Percentiles rank a stretch among this genome's conserved stretches.
phyloP scores from a whole-genome alignment of 1,139 yeast species.

The Nadsonia starkeyi-henricii region DNA sequence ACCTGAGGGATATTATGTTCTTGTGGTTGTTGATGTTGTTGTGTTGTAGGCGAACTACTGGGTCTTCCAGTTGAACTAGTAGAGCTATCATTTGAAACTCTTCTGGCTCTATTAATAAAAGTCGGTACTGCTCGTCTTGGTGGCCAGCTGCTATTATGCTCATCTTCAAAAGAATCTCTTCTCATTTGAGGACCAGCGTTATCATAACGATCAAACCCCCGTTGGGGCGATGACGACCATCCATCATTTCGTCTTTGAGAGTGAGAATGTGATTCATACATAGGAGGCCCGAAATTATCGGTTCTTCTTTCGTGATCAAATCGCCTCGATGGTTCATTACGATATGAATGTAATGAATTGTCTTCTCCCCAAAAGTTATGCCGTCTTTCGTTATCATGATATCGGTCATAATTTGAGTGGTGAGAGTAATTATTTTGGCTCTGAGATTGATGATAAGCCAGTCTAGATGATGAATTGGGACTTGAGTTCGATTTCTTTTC shows the following conservation, averaged over 20 bases:
- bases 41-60: conserved; percentile 1
- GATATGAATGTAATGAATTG: conserved; percentile 3
- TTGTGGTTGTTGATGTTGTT: conserved; percentile 1
- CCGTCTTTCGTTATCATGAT: conserved; percentile 8
- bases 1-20: no score
- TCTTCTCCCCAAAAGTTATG: conserved; percentile 7
- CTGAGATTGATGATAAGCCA: conserved; percentile 8
- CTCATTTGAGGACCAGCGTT: neutral
- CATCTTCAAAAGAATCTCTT: neutral
- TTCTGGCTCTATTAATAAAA: neutral
- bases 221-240: neutral
- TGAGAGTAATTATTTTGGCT: conserved; percentile 5
- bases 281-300: neutral
- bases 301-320: conserved; percentile 3
- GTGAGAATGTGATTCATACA: neutral
- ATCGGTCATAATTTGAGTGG: conserved; percentile 6
- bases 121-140: neutral
- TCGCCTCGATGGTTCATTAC: conserved; percentile 5
- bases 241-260: neutral
- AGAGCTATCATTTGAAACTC: neutral
- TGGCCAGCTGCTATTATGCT: neutral
- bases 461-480: conserved; percentile 6
- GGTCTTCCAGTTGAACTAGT: neutral
- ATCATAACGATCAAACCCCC: neutral
- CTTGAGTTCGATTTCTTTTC: conserved; percentile 8